These are phyloP conservation scores for Psidium guajava DNA, from an alignment of 345 rosid genomes.

Conservation along the genomic window DNA sequence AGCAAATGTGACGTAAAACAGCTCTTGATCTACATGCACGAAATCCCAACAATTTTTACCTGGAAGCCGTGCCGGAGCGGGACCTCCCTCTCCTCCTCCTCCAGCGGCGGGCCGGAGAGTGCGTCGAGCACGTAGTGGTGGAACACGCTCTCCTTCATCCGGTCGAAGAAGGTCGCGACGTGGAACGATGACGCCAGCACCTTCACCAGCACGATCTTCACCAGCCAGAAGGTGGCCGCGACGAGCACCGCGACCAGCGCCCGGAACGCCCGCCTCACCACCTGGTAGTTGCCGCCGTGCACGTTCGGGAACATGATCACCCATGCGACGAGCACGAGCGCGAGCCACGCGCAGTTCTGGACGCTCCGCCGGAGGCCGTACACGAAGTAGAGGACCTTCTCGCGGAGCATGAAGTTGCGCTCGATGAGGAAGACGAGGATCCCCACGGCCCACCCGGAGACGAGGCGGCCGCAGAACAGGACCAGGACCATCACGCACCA, in stretches of 20 bases:
- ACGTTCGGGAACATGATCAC: slow-evolving; percentile 14
- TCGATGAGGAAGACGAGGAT: slow-evolving; percentile 22
- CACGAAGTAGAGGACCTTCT: slow-evolving; percentile 34
- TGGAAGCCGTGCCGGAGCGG: background rate
- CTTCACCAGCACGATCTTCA: slow-evolving; percentile 36
- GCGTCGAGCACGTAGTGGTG: slow-evolving; percentile 38
- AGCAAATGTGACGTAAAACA: no score
- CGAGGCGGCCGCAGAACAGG: slow-evolving; percentile 26
- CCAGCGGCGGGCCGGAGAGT: slow-evolving; percentile 36
- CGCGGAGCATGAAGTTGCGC: slow-evolving; percentile 27
- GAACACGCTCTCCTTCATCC: slow-evolving; percentile 55
- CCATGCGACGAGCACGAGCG: slow-evolving; percentile 21
- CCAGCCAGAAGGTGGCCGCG: slow-evolving; percentile 44
- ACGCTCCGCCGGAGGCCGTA: slow-evolving; percentile 26
- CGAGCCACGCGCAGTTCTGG: slow-evolving; percentile 32
- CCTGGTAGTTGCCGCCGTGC: slow-evolving; percentile 14
- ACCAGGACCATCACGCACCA: slow-evolving; percentile 41
- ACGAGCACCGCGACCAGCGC: slow-evolving; percentile 23
- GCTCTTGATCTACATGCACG: background rate
- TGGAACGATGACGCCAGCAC: slow-evolving; percentile 46
- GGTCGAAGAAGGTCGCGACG: slow-evolving; percentile 44
- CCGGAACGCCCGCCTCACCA: slow-evolving; percentile 15
- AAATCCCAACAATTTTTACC: background rate
- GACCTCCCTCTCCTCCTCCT: slow-evolving; percentile 12
- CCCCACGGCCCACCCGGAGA: slow-evolving; percentile 20